Base-by-base conservation (phyloP, 257 asterid genomes). In the Scutellaria barbata region DNA sequence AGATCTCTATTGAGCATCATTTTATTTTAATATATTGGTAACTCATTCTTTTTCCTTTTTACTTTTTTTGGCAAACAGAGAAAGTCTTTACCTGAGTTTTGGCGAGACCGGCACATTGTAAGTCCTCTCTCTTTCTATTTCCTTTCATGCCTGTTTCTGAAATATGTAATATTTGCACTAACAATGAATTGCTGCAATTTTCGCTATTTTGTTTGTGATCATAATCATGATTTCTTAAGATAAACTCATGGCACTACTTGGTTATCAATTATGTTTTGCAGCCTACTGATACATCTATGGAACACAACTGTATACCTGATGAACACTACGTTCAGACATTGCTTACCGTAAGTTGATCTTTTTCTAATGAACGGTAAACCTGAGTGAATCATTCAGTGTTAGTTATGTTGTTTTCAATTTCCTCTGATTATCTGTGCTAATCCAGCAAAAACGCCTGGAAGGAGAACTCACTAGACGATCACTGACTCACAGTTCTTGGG, bases 251-350 rank as follows among this genome's bases (percentile, higher is more conserved):
- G 11, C 20, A 46, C 50, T 42, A 65, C 62, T 45, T 39, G 73
- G 14, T 57, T 18, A 5, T 22, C 60, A 9, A 62, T 51, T 69
- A 22, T 72, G 10, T 53, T 22, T 37, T 84, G 85, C 92, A 95
- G 99, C 90, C 99, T 68, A 82, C 88, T 37, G 91, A 85, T 39
- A 69, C 78, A 63, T 88, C 90, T 12, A 85, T 84, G 78, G 95
- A 91, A 82, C 99, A 95, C 79, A 92, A 95, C 76, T 95, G 99
- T 68, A 87, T 95, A 86, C 98, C 99, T 18, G 99, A 95, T 81
- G 99, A 95, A 86, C 99, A 95, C 74, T 95, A 95, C 77, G 96
- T 95, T 76, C 98, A 83, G 75, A 95, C 99, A 68, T 83, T 95
- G 82, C 90, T 95, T 62, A 81, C 96, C 41, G 99, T 92, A 84